A percentile compares a stretch with the other conserved stretches of the same genome.
phyloP scores from a whole-genome alignment of 1,284 basidiomycete species.

The Pseudozyma tsukubaensis region DNA sequence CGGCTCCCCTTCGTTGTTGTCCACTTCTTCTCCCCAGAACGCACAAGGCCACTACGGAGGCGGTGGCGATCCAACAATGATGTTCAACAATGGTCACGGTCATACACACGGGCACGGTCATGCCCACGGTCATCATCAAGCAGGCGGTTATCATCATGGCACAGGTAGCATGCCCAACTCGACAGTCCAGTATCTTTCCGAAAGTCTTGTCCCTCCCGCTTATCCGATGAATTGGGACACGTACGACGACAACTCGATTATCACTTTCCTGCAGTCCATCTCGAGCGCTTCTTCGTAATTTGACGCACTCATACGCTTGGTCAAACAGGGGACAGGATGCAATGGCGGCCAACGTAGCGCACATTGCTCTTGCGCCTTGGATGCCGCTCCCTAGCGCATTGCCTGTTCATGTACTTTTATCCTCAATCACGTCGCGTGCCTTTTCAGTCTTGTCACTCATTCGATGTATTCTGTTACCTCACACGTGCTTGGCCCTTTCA shows the following conservation, averaged over 20 bases:
- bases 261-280: constrained; percentile 48
- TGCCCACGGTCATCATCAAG: constrained; percentile 1
- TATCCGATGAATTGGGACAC: constrained; percentile 54
- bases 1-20: constrained; percentile 35
- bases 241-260: constrained; percentile 52
- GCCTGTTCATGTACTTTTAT: constrained; percentile 1
- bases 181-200: constrained; percentile 39
- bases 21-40: constrained; percentile 24
- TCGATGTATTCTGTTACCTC: background rate
- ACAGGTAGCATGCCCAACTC: constrained; percentile 11
- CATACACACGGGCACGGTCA: background rate
- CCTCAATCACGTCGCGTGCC: too few relatives aligned
- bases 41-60: constrained; percentile 10
- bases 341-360: background rate
- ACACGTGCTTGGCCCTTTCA: background rate
- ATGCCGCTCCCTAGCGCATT: background rate
- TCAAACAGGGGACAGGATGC: too few relatives aligned
- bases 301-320: too few relatives aligned
- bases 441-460: background rate
- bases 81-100: constrained; percentile 30
- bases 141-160: constrained; percentile 5
- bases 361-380: background rate
- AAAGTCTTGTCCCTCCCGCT: constrained; percentile 43
- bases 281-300: constrained; percentile 20
- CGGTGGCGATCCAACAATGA: constrained; percentile 13